Evolutionary conservation across 371 early-diverging fungal species (phyloP), one percentile per base, ranked within the genome.

Genomic region (Lichtheimia corymbifera): DNA sequence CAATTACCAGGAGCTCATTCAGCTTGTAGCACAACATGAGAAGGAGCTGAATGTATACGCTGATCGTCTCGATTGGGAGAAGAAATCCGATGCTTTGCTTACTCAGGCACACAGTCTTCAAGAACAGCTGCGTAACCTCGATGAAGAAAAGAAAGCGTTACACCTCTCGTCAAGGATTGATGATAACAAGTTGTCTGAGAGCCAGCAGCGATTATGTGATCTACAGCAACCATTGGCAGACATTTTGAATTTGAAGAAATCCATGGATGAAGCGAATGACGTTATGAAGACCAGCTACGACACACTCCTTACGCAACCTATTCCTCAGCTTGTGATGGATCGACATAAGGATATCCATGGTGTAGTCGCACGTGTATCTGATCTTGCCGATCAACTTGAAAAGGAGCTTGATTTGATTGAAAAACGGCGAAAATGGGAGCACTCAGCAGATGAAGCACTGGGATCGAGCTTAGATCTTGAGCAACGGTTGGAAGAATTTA

Each of bases 21-120:
- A n/a, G 1, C 27, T 44, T 20, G 17, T 59, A 5, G 42, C 18
- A 5, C 15, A 5, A 7, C 64, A 64, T 40, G 17, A 43, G 0
- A 18, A 53, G 28, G 54, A 58, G 27, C 24, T 64, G 4, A 35
- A 40, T 44, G 64, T 55, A 3, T 66, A 60, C 9, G n/a, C 53
- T 5, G 52, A 55, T 28, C 66, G 72, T 12, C n/a, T 67, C 1
- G 42, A 42, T 3, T 74, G 75, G 75, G 55, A 71, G 22, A 45
- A 12, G 4, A 9, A 63, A 18, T 25, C 41, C 20, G 44, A 47
- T 18, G 44, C 42, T n/a, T 17, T 30, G 22, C n/a, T 44, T 12
- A 15, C 22, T 15, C 45, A 54, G 28, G 27, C 28, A 12, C 44
- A 47, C 7, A 3, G 2, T 7, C 11, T 70, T 25, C 70, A 70